A percentile compares a stretch with the other conserved stretches of the same genome.
Conservation (phyloP, 768 basidiomycete genomes). For the Xanthoconium stramineum region DNA sequence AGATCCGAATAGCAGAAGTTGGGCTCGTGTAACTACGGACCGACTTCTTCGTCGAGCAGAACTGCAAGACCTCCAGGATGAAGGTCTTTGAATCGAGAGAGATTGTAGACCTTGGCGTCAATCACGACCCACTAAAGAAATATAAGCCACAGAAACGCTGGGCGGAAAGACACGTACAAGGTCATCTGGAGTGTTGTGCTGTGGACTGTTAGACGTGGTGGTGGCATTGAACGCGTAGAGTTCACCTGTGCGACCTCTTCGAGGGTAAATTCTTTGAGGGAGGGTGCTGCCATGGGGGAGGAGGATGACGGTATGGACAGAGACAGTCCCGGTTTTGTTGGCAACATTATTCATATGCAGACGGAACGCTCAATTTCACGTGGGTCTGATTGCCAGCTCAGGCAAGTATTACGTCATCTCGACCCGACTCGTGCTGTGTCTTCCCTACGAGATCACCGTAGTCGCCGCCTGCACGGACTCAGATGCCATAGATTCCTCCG, state of each 20-base stretch:
- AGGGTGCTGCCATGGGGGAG: slow-evolving; percentile 24
- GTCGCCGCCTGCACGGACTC: no score
- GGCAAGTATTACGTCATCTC: not conserved
- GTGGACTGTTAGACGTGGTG: not conserved
- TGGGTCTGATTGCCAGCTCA: not conserved
- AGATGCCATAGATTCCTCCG: no score
- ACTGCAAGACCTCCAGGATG: slow-evolving; percentile 85
- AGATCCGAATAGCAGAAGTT: not conserved
- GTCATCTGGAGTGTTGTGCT: slow-evolving; percentile 80
- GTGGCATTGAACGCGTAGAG: not conserved
- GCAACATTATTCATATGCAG: not conserved
- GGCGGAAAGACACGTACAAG: slow-evolving; percentile 42
- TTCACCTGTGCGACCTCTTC: slow-evolving; percentile 58
- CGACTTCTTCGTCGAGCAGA: slow-evolving; percentile 74
- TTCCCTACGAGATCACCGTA: no score
- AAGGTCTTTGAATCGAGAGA: slow-evolving; percentile 73
- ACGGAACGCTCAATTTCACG: not conserved
- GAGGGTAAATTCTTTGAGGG: slow-evolving; percentile 46
- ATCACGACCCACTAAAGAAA: slow-evolving; percentile 70
- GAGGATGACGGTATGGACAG: not conserved
- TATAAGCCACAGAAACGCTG: not conserved
- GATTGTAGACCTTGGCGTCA: slow-evolving; percentile 80
- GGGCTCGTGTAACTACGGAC: slow-evolving; percentile 37
- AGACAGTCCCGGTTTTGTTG: not conserved
- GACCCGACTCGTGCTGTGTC: no score